Evolutionary conservation across 495 filamentous ascomycete species (phyloP), one percentile per base, ranked within the genome.

Genomic region (Polyplosphaeria fusca): DNA sequence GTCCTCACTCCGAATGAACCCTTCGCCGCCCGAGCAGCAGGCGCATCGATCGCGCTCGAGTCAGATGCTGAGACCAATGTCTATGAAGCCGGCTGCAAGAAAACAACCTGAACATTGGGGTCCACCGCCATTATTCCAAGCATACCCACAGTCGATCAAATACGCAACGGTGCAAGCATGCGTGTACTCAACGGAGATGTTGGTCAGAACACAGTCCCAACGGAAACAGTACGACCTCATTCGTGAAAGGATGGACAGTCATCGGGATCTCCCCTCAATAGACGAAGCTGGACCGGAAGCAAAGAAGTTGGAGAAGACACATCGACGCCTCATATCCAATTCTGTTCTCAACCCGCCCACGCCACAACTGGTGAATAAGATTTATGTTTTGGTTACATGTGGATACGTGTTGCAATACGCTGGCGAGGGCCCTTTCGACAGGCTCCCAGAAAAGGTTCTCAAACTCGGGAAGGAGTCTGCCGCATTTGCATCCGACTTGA

Each of bases 401-500:
- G 93, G 93, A 1, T 89, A 86, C 65, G 74, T 97, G 32, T 76
- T 98, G 47, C 91, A 96, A 64, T 98, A 96, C 70, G 67, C 88
- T 9, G 90, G 85, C 9, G 82, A 88, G 16, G 94, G 93, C 2
- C 74, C 82, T 32, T 84, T 84, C 66, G 86, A 96, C 67, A 78
- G 93, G 42, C 65, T 89, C 0, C 93, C 93, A 0, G 93, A 98
- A 71, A 91, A 87, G 72, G 80, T 93, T 63, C 73, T 97, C 62
- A 85, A 87, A 30, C 74, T 98, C 23, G 87, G 86, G 1, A 86
- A 86, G 54, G 82, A 89, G 16, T 95, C 93, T 4, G 90, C 90
- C 12, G 93, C 93, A 18, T 98, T 95, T 74, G 93, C 87, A 0
- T 95, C 85, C 61, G 93, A 98, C 71, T 81, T 86, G 2, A 93